Evolutionary conservation across 768 basidiomycete species (phyloP), one percentile per base, ranked within the genome.

Genomic region (Tricholoma matsutake): DNA sequence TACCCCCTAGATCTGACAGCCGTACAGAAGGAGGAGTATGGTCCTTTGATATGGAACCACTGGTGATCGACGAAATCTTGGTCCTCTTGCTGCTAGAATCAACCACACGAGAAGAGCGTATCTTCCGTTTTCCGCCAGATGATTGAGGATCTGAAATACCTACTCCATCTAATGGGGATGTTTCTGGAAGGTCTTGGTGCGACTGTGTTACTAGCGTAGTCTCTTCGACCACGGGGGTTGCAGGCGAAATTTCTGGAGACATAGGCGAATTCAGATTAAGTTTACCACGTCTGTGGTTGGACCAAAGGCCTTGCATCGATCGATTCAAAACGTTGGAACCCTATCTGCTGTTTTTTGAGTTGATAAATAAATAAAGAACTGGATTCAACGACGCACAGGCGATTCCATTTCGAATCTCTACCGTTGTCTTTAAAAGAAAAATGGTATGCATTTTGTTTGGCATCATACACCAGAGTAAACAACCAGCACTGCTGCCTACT

Each of bases 1-100:
- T 83, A 8, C 96, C 97, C 13, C 96, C 97, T 0, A 98, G 81
- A 66, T 94, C 89, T 1, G 92, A 85, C 4, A 98, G 76, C 8
- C 92, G 83, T 0, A 89, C 84, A 1, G 83, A 72, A 0, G 96
- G 94, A 0, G 94, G 90, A 1, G 84, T 70, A 63, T 91, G 77
- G 61, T 90, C 88, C 68, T 91, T 91, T 4, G 83, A 65, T 37
- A 78, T 74, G 31, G 77, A 68, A 0, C 72, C 72, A 10, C 66
- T 57, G 56, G 65, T 61, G 1, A 57, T 62, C 28, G 71, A 61
- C 1, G 69, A 69, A 6, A 81, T 63, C 68, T 84, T 87, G 9
- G 78, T 73, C 43, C 87, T 77, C 69, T 93, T 92, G 63, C 73
- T 83, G 54, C 76, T 81, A 22, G 83, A 81, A 53, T 87, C 86